phyloP scores from a whole-genome alignment of 257 asterid genomes.

The Solanum chiquidenum region DNA sequence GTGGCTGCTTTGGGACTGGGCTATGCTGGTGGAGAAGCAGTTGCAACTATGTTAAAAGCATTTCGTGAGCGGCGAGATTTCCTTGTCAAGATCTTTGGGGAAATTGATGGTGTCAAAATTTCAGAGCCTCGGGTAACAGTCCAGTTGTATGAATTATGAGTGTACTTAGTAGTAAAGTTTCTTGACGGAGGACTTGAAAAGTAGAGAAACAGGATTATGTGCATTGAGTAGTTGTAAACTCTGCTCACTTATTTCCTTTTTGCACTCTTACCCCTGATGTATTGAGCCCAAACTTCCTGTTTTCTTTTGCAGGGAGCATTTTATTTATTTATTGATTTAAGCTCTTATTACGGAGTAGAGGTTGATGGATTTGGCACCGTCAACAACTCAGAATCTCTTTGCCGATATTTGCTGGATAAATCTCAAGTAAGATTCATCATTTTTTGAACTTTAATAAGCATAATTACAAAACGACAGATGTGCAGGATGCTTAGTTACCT shows the following conservation, averaged over 20 bases:
- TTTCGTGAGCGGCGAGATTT: conserved; percentile 84
- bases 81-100: conserved; percentile 72
- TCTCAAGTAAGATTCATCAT: conserved; percentile 51
- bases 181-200: not conserved
- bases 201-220: not conserved
- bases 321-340: conserved; percentile 86
- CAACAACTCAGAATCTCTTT: conserved; percentile 66
- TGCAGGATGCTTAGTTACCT: not conserved
- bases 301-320: conserved; percentile 70
- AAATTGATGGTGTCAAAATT: conserved; percentile 64
- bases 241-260: not conserved
- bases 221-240: not conserved
- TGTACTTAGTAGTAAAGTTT: not conserved
- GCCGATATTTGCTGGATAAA: conserved; percentile 79
- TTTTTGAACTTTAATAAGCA: not conserved
- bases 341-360: conserved; percentile 58
- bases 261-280: not conserved
- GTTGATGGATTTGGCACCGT: conserved; percentile 62
- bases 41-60: conserved; percentile 73
- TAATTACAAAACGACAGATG: not conserved
- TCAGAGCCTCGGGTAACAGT: conserved; percentile 51
- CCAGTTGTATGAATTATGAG: not conserved
- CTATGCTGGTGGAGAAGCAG: conserved; percentile 91
- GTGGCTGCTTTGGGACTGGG: conserved; percentile 94
- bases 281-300: not conserved